Conservation (phyloP, 2,329 filamentous ascomycete species). For the Aspergillus pseudonomiae region DNA sequence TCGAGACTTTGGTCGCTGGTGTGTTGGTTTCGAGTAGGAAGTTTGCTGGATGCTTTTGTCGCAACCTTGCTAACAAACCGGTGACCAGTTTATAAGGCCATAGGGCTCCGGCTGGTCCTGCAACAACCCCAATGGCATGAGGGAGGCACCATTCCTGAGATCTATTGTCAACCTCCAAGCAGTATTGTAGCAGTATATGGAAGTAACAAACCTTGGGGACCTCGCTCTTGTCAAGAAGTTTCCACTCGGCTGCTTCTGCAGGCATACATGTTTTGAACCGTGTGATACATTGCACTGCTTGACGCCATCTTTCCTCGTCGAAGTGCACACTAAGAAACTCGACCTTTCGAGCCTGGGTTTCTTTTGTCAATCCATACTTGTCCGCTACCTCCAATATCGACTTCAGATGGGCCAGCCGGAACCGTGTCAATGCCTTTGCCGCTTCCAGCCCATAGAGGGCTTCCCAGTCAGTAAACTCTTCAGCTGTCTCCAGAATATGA, state of each 20-base stretch:
- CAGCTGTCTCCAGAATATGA: slow-evolving; percentile 33
- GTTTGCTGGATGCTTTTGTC: slow-evolving; percentile 37
- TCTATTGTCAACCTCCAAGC: neutral
- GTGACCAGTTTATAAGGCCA: slow-evolving; percentile 40
- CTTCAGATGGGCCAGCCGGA: slow-evolving; percentile 27
- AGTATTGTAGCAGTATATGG: neutral
- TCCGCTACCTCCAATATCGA: slow-evolving; percentile 26
- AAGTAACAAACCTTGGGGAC: slow-evolving; percentile 25
- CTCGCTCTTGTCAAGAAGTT: slow-evolving; percentile 21
- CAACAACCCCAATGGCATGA: slow-evolving; percentile 26
- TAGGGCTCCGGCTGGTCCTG: slow-evolving; percentile 32
- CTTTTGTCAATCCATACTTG: slow-evolving; percentile 23
- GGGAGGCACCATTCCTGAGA: slow-evolving; percentile 28
- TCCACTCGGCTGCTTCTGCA: slow-evolving; percentile 31
- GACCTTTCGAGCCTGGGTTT: slow-evolving; percentile 30
- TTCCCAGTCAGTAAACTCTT: slow-evolving; percentile 26
- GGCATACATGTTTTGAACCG: slow-evolving; percentile 32
- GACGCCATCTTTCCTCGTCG: slow-evolving; percentile 27
- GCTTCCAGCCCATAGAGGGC: slow-evolving; percentile 21
- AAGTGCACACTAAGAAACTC: slow-evolving; percentile 34
- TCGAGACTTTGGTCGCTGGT: slow-evolving; percentile 17
- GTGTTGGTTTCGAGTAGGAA: slow-evolving; percentile 30
- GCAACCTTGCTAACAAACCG: slow-evolving; percentile 22
- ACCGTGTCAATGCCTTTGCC: slow-evolving; percentile 25
- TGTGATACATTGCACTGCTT: slow-evolving; percentile 21